phyloP scores from a whole-genome alignment of 2,329 filamentous ascomycete species.

The Aaosphaeria arxii region DNA sequence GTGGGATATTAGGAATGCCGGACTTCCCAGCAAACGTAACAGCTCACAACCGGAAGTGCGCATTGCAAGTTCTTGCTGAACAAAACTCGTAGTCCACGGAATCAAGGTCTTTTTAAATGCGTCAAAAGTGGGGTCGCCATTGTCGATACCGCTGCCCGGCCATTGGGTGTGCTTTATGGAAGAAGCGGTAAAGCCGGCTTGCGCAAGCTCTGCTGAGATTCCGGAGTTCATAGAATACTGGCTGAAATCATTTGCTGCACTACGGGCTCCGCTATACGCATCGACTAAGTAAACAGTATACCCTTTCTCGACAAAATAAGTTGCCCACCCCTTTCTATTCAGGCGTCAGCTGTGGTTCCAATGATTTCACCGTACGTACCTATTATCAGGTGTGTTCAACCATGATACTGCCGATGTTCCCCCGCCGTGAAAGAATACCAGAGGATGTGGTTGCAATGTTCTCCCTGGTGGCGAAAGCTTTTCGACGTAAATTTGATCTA shows the following conservation, averaged over 20 bases:
- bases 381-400: constrained; percentile 9
- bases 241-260: constrained; percentile 32
- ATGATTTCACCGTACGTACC: background rate
- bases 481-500: constrained; percentile 20
- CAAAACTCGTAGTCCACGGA: constrained; percentile 41
- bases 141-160: constrained; percentile 29
- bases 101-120: constrained; percentile 37
- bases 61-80: constrained; percentile 37
- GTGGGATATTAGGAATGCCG: constrained; percentile 49
- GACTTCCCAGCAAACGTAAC: constrained; percentile 23
- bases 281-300: constrained; percentile 50
- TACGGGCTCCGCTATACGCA: constrained; percentile 45
- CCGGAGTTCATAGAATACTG: constrained; percentile 3
- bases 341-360: background rate
- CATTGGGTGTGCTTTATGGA: constrained; percentile 44
- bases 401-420: constrained; percentile 15
- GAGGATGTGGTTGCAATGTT: constrained; percentile 12
- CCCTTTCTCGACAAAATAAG: constrained; percentile 44
- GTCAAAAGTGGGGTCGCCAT: constrained; percentile 50
- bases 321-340: constrained; percentile 43
- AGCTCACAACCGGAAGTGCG: background rate
- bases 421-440: constrained; percentile 20
- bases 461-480: constrained; percentile 13
- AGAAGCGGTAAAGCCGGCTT: constrained; percentile 34
- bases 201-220: constrained; percentile 8